These are phyloP conservation scores for Puccinia triticina DNA, from an alignment of 1,284 basidiomycete species.

Conservation along the genomic window DNA sequence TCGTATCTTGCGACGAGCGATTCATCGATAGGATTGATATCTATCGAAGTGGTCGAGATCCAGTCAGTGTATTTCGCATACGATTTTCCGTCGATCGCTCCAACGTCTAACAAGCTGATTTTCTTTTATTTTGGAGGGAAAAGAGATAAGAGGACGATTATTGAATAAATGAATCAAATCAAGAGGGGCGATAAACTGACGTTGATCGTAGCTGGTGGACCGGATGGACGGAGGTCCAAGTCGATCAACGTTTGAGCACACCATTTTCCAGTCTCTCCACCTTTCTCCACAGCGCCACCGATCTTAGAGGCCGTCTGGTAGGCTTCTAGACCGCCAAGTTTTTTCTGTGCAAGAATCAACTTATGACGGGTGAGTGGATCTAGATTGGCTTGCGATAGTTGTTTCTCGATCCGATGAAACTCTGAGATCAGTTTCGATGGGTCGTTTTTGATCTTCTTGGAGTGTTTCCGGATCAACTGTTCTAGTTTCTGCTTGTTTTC, in stretches of 20 bases:
- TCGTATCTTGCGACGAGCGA: constrained; percentile 59
- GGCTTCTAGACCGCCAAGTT: constrained; percentile 56
- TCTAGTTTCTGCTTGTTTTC: constrained; percentile 1
- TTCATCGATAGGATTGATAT: constrained; percentile 60
- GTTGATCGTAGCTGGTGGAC: constrained; percentile 32
- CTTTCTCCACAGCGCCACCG: constrained; percentile 55
- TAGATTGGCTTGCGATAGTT: constrained; percentile 53
- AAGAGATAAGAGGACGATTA: background rate
- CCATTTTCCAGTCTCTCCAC: constrained; percentile 58
- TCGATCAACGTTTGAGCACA: constrained; percentile 54
- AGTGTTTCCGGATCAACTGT: constrained; percentile 15
- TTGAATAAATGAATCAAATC: background rate
- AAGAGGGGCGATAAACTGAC: constrained; percentile 29
- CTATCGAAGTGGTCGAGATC: constrained; percentile 61
- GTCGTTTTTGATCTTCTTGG: constrained; percentile 53
- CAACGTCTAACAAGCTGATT: constrained; percentile 61
- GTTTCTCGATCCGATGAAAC: constrained; percentile 57
- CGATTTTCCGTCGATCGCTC: constrained; percentile 61
- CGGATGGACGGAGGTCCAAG: constrained; percentile 26
- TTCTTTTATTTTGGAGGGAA: constrained; percentile 14
- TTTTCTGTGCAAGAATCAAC: constrained; percentile 52
- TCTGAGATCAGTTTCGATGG: constrained; percentile 54
- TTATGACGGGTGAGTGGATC: constrained; percentile 52
- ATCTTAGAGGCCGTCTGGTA: constrained; percentile 57
- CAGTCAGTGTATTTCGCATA: constrained; percentile 58